Evolutionary conservation across 345 rosid species (phyloP).

Genomic region (Salix brachista): DNA sequence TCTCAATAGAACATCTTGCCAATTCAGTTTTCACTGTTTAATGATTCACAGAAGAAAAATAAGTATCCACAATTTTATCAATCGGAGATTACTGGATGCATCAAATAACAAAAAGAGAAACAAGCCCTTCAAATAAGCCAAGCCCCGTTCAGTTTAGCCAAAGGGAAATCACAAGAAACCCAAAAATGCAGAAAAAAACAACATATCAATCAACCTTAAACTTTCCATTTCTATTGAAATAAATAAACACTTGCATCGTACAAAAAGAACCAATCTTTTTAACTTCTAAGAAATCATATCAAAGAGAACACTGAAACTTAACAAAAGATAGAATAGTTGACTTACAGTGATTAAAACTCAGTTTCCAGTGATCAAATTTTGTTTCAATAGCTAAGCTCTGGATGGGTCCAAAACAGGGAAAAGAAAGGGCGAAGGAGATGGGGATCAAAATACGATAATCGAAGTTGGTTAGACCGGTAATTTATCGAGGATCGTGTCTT

Average conservation of each 20-base stretch:
- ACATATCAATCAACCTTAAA: not conserved
- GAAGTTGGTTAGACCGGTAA: not conserved
- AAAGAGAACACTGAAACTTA: not conserved
- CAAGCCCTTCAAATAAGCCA: not conserved
- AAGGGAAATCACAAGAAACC: not conserved
- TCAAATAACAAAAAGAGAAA: not conserved
- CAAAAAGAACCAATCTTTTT: not conserved
- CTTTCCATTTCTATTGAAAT: not conserved
- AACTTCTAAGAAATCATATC: not conserved
- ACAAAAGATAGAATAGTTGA: not conserved
- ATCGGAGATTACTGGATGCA: constrained; percentile 6
- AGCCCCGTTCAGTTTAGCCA: not conserved
- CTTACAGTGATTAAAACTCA: not conserved
- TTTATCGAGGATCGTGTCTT: not conserved
- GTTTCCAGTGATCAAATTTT: not conserved
- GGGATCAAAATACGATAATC: not conserved
- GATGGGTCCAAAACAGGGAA: not conserved
- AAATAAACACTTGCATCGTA: not conserved
- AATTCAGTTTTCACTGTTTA: constrained; percentile 4
- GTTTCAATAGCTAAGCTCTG: not conserved
- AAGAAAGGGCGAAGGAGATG: not conserved
- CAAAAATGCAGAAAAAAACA: not conserved
- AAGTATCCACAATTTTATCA: not conserved
- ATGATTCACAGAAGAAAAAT: constrained; percentile 3
- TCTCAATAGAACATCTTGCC: constrained; percentile 3